Conservation (phyloP, 345 rosid genomes). For the Cardiospermum halicacabum region DNA sequence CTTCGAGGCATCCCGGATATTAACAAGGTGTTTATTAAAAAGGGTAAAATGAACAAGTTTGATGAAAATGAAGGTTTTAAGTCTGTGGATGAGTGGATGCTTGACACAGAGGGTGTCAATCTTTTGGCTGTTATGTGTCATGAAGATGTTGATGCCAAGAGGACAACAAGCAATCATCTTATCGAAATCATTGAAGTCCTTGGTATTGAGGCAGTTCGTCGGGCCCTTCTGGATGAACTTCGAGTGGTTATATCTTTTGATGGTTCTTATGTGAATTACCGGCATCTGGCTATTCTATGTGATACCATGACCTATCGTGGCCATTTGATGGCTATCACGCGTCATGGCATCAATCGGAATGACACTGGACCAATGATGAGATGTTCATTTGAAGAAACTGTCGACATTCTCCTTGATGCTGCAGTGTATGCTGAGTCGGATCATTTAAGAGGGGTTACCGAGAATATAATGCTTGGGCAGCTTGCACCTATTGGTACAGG, state of each 20-base stretch:
- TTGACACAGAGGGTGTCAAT: conserved; percentile 97
- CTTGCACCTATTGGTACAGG: conserved; percentile 98
- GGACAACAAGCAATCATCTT: conserved; percentile 72
- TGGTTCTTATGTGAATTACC: conserved; percentile 93
- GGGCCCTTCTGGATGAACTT: conserved; percentile 79
- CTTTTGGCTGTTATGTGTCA: conserved; percentile 87
- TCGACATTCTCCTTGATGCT: conserved; percentile 95
- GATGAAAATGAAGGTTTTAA: conserved; percentile 79
- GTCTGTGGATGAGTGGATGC: conserved; percentile 92
- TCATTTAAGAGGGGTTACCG: conserved; percentile 83
- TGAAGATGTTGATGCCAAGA: conserved; percentile 77
- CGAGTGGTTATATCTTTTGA: conserved; percentile 64
- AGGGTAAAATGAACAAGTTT: conserved; percentile 68
- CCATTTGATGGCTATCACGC: conserved; percentile 97
- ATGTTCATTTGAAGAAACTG: conserved; percentile 98
- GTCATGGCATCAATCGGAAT: conserved; percentile 93
- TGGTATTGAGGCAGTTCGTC: conserved; percentile 97
- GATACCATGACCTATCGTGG: conserved; percentile 98
- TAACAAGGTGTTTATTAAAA: conserved; percentile 90
- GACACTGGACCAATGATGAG: conserved; percentile 99
- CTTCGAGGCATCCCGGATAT: conserved; percentile 95
- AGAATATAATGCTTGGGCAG: conserved; percentile 96
- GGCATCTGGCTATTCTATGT: conserved; percentile 96
- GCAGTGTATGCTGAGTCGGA: conserved; percentile 94
- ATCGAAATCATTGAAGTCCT: conserved; percentile 67